Evolutionary conservation across 1,284 basidiomycete genomes (phyloP), one percentile per base, ranked within the genome.

Genomic region (Calocybe gambosa): DNA sequence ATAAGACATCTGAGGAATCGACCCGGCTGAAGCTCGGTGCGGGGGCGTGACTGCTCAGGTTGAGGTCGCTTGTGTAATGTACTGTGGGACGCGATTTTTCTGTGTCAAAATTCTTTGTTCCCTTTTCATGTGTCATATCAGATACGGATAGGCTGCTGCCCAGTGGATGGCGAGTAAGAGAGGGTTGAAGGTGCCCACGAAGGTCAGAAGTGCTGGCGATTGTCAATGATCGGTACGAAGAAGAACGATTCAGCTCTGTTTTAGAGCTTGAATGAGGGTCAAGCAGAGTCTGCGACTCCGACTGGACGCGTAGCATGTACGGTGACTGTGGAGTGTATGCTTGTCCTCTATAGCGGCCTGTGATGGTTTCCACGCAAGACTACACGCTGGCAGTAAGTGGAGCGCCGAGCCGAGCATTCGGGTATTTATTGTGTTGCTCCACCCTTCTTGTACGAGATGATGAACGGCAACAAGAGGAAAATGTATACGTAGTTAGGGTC

Each of bases 51-150:
- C 34, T 56, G 45, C 50, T 50, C 13, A 13, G 10, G 44, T 34
- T 52, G 21, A 74, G 49, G n/a, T 69, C 62, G 2, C 73, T 72
- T 2, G 67, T 63, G 52, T 82, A 83, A 57, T 80, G 81, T 29
- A 83, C 80, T 15, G 69, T 60, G 4, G 66, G 70, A 16, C 47
- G 40, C 16, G 50, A 23, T 38, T 42, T 46, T 46, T 60, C 38
- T 15, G 31, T 23, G 10, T 53, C 46, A 19, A 36, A 38, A 12
- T 38, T 39, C 25, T 42, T 38, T 15, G 40, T 42, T 23, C 43
- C 48, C 13, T 45, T 45, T 36, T 29, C 52, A 18, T 25, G 13
- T 39, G 49, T 49, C 28, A 7, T 13, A 4, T 34, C 15, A 13
- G 25, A 13, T 40, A 42, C 42, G 20, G 15, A 23, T 20, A 19